Evolutionary conservation across 1,284 basidiomycete species (phyloP).

Genomic region (Cystobasidium sp.): DNA sequence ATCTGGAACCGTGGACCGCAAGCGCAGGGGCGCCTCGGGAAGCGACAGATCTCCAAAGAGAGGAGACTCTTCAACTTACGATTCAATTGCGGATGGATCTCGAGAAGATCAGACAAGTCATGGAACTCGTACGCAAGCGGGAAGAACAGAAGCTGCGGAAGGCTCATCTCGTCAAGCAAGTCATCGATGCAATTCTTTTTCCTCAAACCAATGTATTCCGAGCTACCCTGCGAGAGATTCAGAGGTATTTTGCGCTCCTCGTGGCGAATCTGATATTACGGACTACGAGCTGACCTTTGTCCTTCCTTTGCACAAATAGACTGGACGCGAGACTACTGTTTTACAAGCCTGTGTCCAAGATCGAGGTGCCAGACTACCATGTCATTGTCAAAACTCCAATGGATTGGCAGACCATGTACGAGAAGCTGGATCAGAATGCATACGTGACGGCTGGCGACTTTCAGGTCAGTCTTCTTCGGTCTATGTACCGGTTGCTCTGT

Average conservation of each 20-base stretch:
- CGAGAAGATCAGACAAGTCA: slow-evolving; percentile 71
- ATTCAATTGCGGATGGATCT: slow-evolving; percentile 74
- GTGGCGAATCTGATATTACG: background rate
- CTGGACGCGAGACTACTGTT: slow-evolving; percentile 76
- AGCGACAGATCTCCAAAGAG: slow-evolving; percentile 80
- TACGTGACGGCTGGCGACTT: slow-evolving; percentile 79
- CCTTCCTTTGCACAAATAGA: slow-evolving; percentile 59
- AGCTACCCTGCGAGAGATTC: slow-evolving; percentile 71
- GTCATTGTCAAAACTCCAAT: slow-evolving; percentile 85
- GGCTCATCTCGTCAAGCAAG: slow-evolving; percentile 69
- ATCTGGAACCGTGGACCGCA: slow-evolving; percentile 95
- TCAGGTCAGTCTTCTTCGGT: slow-evolving; percentile 63
- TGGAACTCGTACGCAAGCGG: slow-evolving; percentile 75
- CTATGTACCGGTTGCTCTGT: slow-evolving; percentile 24
- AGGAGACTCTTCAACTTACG: slow-evolving; percentile 77
- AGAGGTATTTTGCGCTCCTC: slow-evolving; percentile 62
- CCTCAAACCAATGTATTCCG: slow-evolving; percentile 68
- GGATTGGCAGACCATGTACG: slow-evolving; percentile 82
- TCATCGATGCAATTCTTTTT: slow-evolving; percentile 70
- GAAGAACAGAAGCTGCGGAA: slow-evolving; percentile 82
- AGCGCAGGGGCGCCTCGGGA: slow-evolving; percentile 65
- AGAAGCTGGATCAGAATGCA: slow-evolving; percentile 73
- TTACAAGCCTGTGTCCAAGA: slow-evolving; percentile 75
- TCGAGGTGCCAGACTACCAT: slow-evolving; percentile 88
- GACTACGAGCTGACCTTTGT: background rate